Base-by-base conservation (phyloP, 2,329 filamentous ascomycete genomes). In the Nemania sp. region DNA sequence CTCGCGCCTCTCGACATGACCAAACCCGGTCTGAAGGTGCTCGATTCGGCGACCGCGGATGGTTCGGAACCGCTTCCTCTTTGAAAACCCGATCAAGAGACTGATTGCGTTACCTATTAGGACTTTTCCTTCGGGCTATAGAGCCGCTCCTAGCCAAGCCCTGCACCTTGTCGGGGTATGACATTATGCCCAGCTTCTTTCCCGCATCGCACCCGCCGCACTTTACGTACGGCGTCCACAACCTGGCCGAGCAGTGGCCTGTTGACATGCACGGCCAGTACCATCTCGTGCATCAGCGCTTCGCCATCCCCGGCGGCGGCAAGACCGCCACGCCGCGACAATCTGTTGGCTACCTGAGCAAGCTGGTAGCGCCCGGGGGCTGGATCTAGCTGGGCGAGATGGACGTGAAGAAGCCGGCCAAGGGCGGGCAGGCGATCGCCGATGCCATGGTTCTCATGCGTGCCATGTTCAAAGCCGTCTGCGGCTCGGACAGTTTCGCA, bases 341-440 rank as follows among this genome's bases (percentile, higher is more conserved):
- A 12, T 33, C 31, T 12, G 44, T 49, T 14, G n/a, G 44, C 45
- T 33, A 49, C 39, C 31, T 49, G 17, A 15, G 39, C 30, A n/a
- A 22, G 22, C 42, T 54, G 2, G 51, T 54, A 8, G 34, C 41
- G 22, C 39, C 50, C 26, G 50, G 50, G 4, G 50, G 43, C 37
- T 53, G 50, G 50, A 48, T 53, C 15, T 37, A 53, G 44, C 41
- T 53, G 11, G 44, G 28, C 24, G 50, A 53, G 28, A 37, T 49
- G 28, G 50, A 53, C 43, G 6, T 43, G 23, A 42, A 33, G 30
- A 33, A 33, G 14, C 30, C 30, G 30, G 30, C 30, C 30, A 33
- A 33, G 30, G 30, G 30, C 30, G 30, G 30, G 30, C 6, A 33
- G 30, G 30, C 30, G 30, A 33, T 33, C 30, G 15, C 6, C 30